Conservation (phyloP, 805 yeast genomes). For the Phaffomyces antillensis region DNA sequence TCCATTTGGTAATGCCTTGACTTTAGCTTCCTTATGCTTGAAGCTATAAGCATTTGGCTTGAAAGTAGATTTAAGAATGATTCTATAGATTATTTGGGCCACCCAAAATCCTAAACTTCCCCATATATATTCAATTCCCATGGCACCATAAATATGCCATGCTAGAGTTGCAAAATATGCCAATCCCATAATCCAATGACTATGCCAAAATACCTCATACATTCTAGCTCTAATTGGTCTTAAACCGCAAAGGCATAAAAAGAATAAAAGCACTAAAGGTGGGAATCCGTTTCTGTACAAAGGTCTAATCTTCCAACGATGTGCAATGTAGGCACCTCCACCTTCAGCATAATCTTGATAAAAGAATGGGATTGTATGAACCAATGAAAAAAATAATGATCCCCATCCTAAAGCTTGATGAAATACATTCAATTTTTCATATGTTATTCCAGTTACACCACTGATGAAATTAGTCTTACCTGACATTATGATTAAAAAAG, state of each 20-base stretch:
- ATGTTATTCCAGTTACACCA: slow-evolving; percentile 43
- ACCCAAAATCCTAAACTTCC: slow-evolving; percentile 48
- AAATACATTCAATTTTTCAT: slow-evolving; percentile 45
- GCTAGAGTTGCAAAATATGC: slow-evolving; percentile 41
- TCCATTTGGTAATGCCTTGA: slow-evolving; percentile 21
- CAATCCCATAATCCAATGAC: slow-evolving; percentile 47
- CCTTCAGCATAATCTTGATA: slow-evolving; percentile 42
- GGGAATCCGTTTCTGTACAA: slow-evolving; percentile 38
- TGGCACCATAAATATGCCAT: slow-evolving; percentile 33
- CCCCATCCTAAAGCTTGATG: slow-evolving; percentile 39
- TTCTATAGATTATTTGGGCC: slow-evolving; percentile 41
- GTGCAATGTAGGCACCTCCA: slow-evolving; percentile 28
- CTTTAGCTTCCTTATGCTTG: slow-evolving; percentile 30
- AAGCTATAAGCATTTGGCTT: slow-evolving; percentile 36
- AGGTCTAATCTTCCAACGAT: slow-evolving; percentile 18
- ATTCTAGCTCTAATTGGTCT: slow-evolving; percentile 30
- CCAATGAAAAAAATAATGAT: slow-evolving; percentile 36
- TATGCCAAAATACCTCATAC: slow-evolving; percentile 44
- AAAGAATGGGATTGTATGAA: slow-evolving; percentile 46
- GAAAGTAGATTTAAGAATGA: slow-evolving; percentile 37
- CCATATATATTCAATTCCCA: slow-evolving; percentile 38
- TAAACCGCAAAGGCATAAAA: slow-evolving; percentile 39
- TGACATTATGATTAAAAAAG: slow-evolving; percentile 41
- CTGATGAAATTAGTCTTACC: slow-evolving; percentile 48
- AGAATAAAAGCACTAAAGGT: slow-evolving; percentile 37